phyloP scores from a whole-genome alignment of 345 rosid genomes.

The Rhizophora mangle region DNA sequence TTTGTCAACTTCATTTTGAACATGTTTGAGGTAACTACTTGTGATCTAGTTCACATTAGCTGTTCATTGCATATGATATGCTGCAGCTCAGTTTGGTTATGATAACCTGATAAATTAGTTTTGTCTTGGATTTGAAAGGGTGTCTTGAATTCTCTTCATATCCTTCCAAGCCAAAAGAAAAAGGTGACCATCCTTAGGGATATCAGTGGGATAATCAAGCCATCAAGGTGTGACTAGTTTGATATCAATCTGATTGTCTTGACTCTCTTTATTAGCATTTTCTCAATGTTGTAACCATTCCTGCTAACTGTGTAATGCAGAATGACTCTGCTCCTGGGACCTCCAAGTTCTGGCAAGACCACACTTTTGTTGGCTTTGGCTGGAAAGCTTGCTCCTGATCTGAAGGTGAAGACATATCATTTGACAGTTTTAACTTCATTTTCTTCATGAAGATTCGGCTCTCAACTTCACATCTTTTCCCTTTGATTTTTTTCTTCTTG shows the following conservation, averaged over 20 bases:
- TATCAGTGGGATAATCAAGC: constrained; percentile 65
- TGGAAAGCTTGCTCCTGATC: constrained; percentile 56
- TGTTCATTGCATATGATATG: no score
- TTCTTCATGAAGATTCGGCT: background rate
- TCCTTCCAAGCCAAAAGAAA: constrained; percentile 50
- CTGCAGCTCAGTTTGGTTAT: background rate
- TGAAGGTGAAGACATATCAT: constrained; percentile 38
- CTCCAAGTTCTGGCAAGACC: constrained; percentile 83
- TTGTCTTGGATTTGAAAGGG: constrained; percentile 10
- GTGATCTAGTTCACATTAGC: background rate
- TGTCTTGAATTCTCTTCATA: constrained; percentile 25
- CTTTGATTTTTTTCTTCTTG: background rate
- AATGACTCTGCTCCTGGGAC: constrained; percentile 74
- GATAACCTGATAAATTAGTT: background rate
- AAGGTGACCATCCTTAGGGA: constrained; percentile 55
- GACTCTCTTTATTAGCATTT: background rate
- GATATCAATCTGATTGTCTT: constrained; percentile 8
- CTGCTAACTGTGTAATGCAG: constrained; percentile 25
- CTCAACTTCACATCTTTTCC: background rate
- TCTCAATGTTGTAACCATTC: background rate
- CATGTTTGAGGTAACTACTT: constrained; percentile 46
- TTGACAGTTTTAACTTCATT: background rate
- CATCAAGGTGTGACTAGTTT: constrained; percentile 42
- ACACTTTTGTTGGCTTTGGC: constrained; percentile 73
- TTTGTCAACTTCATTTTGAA: constrained; percentile 40